These are phyloP conservation scores for Leishmania aethiopica DNA, from an alignment of 208 protist species.

Conservation along the genomic window DNA sequence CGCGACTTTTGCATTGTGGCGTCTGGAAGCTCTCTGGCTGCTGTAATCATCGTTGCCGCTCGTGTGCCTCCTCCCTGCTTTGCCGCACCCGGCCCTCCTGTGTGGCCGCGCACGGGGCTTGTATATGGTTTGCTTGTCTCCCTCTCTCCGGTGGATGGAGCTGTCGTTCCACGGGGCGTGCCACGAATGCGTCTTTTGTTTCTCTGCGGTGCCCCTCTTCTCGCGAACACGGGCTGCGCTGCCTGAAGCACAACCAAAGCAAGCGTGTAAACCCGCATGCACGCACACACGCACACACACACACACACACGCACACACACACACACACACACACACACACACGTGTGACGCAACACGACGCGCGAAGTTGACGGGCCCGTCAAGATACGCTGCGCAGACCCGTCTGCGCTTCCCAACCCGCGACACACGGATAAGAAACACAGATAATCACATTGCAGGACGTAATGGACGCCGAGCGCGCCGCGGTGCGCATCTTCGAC, in stretches of 20 bases:
- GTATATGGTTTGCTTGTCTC: neutral
- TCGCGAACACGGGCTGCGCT: neutral
- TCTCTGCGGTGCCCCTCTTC: neutral
- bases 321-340: neutral
- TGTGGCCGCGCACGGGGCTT: neutral
- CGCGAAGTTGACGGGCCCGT: neutral
- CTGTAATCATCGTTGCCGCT: slow-evolving; percentile 1
- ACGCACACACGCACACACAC: neutral
- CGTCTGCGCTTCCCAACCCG: neutral
- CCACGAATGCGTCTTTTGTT: neutral
- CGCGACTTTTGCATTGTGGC: neutral
- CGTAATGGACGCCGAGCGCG: slow-evolving; percentile 51
- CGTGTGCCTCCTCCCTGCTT: neutral
- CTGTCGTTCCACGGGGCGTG: neutral
- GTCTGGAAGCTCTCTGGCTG: neutral
- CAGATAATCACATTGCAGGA: neutral
- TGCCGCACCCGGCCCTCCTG: neutral
- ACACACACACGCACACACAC: neutral
- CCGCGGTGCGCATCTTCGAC: slow-evolving; percentile 61
- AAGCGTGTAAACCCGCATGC: neutral
- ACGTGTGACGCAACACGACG: neutral
- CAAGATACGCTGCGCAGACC: neutral
- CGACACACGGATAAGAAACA: neutral
- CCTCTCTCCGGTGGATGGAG: neutral
- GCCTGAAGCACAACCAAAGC: slow-evolving; percentile 1